Conservation (phyloP, 768 basidiomycete species). For the Clathrus columnatus region DNA sequence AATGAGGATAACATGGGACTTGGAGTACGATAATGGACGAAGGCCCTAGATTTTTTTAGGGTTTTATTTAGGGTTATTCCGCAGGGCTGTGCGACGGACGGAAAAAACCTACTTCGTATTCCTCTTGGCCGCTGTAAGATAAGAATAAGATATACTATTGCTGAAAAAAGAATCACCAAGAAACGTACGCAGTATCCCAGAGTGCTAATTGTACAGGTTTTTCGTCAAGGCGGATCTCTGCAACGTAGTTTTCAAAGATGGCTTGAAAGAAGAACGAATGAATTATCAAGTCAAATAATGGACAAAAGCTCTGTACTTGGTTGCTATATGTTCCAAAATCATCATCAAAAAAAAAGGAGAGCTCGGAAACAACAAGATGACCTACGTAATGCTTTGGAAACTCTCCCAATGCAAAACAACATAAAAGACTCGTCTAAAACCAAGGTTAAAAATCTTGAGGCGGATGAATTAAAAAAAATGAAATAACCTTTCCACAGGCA, state of each 20-base stretch:
- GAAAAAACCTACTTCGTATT: constrained; percentile 72
- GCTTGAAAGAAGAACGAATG: constrained; percentile 37
- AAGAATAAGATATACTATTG: neutral
- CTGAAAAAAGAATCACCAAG: neutral
- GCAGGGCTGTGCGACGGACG: neutral
- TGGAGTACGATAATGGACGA: constrained; percentile 94
- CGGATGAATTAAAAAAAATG: constrained; percentile 10
- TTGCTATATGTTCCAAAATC: constrained; percentile 27
- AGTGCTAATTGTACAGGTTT: constrained; percentile 95
- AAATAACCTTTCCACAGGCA: constrained; percentile 78
- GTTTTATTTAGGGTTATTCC: neutral
- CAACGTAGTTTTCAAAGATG: constrained; percentile 97
- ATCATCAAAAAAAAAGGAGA: too few species aligned
- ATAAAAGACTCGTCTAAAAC: constrained; percentile 63
- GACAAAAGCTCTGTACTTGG: constrained; percentile 30
- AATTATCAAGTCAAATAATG: neutral
- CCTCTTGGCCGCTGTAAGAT: constrained; percentile 80
- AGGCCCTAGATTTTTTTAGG: constrained; percentile 47
- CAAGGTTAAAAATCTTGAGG: constrained; percentile 3
- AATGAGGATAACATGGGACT: constrained; percentile 98
- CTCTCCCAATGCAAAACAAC: constrained; percentile 88
- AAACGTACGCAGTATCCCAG: constrained; percentile 96
- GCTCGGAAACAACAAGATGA: constrained; percentile 16
- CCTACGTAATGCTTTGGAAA: constrained; percentile 94
- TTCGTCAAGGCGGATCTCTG: constrained; percentile 94